Base-by-base conservation (phyloP, 352 stramenopile species). In the Phytophthora ramorum region DNA sequence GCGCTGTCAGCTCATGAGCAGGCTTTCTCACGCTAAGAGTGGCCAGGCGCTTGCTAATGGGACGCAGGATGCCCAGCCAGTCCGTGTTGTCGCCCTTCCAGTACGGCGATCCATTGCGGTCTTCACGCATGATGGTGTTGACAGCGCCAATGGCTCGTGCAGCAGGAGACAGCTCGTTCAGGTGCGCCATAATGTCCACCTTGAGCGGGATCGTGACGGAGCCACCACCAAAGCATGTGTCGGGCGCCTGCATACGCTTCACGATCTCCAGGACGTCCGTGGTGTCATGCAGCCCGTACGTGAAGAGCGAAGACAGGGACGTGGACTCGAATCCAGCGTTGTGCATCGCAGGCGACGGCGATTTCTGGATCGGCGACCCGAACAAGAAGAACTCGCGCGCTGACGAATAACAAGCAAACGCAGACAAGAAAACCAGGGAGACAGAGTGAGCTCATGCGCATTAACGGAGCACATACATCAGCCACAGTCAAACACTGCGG, bases 121-220 rank as follows among this genome's bases (percentile, higher is more conserved):
- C 81, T 41, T 81, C 49, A 51, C 88, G 79, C 16, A 98, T 82
- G 24, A 99, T 76, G 10, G 98, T 99, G 83, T 99, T 99, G 35
- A 99, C 97, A 37, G 97, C 98, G n/a, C 97, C 98, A 69, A 99
- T 99, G n/a, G 81, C 79, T 41, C 81, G 77, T 0, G 96, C 98
- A n/a, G 96, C 91, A 46, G 96, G 83, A 19, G 89, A 97, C 44
- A 99, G 76, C 26, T 96, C 83, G 70, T 99, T 84, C 43, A 99
- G 63, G 58, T 98, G 89, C 10, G 82, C 78, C 69, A 99, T 98
- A 59, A 99, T 94, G 47, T 93, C 89, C 30, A 94, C 75, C 76
- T 99, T 99, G 76, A 98, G 96, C 22, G 98, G 98, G 69, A 99
- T 99, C 20, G 98, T 99, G 14, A 99, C 95, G 13, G 90, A 98